Evolutionary conservation across 371 early-diverging fungal genomes (phyloP).

Genomic region (Mucor racemosus): DNA sequence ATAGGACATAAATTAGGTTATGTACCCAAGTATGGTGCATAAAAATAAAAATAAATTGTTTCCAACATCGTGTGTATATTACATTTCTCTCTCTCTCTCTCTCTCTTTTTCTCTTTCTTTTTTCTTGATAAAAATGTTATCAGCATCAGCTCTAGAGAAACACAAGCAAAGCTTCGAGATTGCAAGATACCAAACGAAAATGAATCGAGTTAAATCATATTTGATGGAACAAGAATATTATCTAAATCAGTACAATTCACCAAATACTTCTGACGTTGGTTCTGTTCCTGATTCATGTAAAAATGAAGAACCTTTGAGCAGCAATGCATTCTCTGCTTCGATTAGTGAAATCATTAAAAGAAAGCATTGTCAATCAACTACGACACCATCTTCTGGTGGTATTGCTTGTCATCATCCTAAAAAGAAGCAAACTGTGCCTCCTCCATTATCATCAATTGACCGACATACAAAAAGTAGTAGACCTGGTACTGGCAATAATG

Average conservation of each 20-base stretch:
- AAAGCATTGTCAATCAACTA: background rate
- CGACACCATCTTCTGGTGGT: background rate
- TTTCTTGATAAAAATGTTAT: constrained; percentile 11
- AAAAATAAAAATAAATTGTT: constrained; percentile 6
- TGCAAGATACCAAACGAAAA: background rate
- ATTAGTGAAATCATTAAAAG: constrained; percentile 14
- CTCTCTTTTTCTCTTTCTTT: constrained; percentile 3
- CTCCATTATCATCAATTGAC: background rate
- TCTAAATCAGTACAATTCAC: constrained; percentile 2
- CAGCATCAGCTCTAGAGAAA: background rate
- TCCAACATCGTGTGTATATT: background rate
- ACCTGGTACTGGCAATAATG: too few species aligned
- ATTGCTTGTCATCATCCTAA: background rate
- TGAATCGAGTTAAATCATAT: constrained; percentile 2
- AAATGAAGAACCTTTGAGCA: background rate
- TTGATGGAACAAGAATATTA: constrained; percentile 8
- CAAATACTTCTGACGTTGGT: background rate
- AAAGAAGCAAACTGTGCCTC: background rate
- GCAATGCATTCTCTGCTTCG: constrained; percentile 1
- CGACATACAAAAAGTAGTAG: too few species aligned
- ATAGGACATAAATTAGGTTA: constrained; percentile 47
- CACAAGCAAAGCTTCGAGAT: background rate
- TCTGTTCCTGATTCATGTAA: constrained; percentile 5
- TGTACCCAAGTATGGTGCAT: constrained; percentile 53
- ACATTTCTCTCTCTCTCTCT: background rate